phyloP scores from a whole-genome alignment of 768 basidiomycete genomes.

The Podaxis mareebaensis region DNA sequence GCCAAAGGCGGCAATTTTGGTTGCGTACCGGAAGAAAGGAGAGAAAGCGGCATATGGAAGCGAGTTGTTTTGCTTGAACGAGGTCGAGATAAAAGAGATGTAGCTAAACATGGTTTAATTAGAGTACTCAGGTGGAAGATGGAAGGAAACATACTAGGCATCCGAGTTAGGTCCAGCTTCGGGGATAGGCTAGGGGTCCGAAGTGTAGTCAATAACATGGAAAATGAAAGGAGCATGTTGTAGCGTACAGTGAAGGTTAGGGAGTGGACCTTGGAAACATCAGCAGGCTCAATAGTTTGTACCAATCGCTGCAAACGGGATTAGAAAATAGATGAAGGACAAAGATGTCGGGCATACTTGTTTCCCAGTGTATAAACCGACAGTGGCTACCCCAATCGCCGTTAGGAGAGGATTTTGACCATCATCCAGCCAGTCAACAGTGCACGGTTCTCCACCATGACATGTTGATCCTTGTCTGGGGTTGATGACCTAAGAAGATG shows the following conservation, averaged over 20 bases:
- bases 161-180: constrained; percentile 56
- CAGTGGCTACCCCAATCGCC: constrained; percentile 49
- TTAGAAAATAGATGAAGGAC: constrained; percentile 6
- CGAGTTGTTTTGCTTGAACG: constrained; percentile 29
- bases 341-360: constrained; percentile 36
- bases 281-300: constrained; percentile 55
- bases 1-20: not conserved
- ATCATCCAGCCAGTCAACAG: constrained; percentile 65
- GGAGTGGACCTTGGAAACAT: constrained; percentile 49
- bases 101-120: constrained; percentile 44
- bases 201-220: constrained; percentile 1
- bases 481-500: constrained; percentile 41
- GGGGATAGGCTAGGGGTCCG: constrained; percentile 47
- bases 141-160: constrained; percentile 47
- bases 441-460: constrained; percentile 53
- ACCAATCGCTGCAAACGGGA: constrained; percentile 45
- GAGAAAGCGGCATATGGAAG: constrained; percentile 45
- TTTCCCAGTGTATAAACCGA: constrained; percentile 60
- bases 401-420: constrained; percentile 50
- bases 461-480: constrained; percentile 48
- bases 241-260: constrained; percentile 56
- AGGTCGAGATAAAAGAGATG: constrained; percentile 52
- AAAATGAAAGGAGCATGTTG: not conserved
- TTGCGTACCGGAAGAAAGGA: constrained; percentile 53
- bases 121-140: constrained; percentile 13